A percentile compares a stretch with the other conserved stretches of the same genome.
phyloP scores from a whole-genome alignment of 805 yeast genomes.

The Cyberlindnera euphorbiiphila region DNA sequence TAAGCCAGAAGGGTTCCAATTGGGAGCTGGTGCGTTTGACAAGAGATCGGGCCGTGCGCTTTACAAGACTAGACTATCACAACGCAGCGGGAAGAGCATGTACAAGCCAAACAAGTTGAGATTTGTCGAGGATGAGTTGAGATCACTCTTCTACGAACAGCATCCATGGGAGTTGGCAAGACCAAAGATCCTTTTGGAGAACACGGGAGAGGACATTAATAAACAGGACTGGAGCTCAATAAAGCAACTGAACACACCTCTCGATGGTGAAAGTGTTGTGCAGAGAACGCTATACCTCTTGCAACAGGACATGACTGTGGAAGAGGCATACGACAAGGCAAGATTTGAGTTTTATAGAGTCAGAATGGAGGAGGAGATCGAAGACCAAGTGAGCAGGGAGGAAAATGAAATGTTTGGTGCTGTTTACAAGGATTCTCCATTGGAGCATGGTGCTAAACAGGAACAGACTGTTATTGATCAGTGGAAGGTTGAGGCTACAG shows the following conservation, averaged over 20 bases:
- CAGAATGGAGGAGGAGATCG: conserved; percentile 80
- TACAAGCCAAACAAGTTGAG: conserved; percentile 24
- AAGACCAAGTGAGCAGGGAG: conserved; percentile 67
- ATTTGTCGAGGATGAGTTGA: conserved; percentile 64
- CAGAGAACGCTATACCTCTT: conserved; percentile 64
- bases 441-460: conserved; percentile 63
- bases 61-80: conserved; percentile 32
- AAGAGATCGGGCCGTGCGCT: conserved; percentile 20
- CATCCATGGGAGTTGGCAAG: conserved; percentile 98
- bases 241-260: conserved; percentile 64
- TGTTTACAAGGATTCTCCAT: conserved; percentile 53
- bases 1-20: conserved; percentile 4
- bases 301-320: conserved; percentile 31
- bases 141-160: conserved; percentile 79
- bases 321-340: conserved; percentile 79
- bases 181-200: conserved; percentile 81
- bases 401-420: conserved; percentile 87
- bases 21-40: conserved; percentile 14
- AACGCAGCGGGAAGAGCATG: conserved; percentile 11
- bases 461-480: conserved; percentile 69
- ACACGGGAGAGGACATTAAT: conserved; percentile 51
- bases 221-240: conserved; percentile 74
- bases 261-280: conserved; percentile 88
- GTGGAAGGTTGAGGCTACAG: conserved; percentile 71
- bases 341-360: conserved; percentile 83